Conservation (phyloP, 2,329 filamentous ascomycete species). For the Sclerotinia minor region DNA sequence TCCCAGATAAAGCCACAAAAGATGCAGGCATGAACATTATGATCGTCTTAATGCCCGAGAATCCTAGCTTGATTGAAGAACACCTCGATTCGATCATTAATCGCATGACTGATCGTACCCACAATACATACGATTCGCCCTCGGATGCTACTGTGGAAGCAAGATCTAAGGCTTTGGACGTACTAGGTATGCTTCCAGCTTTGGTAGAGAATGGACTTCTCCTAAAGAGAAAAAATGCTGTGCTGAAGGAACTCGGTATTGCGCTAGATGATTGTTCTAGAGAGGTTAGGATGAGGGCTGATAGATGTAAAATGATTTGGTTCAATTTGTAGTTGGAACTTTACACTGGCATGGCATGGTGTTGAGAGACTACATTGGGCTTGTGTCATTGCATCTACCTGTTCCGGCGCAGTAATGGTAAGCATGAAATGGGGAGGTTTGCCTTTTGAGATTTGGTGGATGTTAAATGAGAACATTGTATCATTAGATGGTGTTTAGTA, state of each 20-base stretch:
- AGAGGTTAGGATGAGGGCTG: conserved; percentile 36
- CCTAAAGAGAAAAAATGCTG: conserved; percentile 28
- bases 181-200: conserved; percentile 34
- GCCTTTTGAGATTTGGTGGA: not conserved
- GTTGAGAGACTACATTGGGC: not conserved
- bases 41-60: conserved; percentile 30
- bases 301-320: conserved; percentile 35
- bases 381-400: not conserved
- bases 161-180: conserved; percentile 37
- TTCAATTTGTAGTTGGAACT: conserved; percentile 27
- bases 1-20: conserved; percentile 36
- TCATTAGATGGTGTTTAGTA: not conserved
- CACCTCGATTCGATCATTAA: conserved; percentile 38
- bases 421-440: not conserved
- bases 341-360: not conserved
- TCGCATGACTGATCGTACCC: conserved; percentile 37
- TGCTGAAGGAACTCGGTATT: conserved; percentile 36
- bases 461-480: not conserved
- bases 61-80: conserved; percentile 31
- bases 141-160: conserved; percentile 33
- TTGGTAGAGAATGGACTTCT: conserved; percentile 28
- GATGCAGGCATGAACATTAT: conserved; percentile 34
- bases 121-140: conserved; percentile 37
- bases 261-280: conserved; percentile 36
- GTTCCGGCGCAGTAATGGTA: not conserved